These are phyloP conservation scores for Phytophthora pinifolia DNA, from an alignment of 352 stramenopile genomes.

Conservation along the genomic window DNA sequence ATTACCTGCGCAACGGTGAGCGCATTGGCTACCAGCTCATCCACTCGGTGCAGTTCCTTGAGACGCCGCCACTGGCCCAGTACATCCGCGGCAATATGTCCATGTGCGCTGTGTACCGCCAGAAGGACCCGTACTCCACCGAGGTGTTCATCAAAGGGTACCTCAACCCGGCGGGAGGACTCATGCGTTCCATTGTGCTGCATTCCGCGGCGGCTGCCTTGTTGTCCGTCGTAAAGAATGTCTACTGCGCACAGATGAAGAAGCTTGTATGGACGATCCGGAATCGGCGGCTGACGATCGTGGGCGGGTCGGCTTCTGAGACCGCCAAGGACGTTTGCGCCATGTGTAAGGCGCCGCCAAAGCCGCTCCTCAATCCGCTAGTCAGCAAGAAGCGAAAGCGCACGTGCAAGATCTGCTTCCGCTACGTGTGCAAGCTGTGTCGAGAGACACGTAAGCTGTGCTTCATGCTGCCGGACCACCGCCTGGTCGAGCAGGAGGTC, in stretches of 20 bases:
- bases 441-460: conserved; percentile 35
- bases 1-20: conserved; percentile 45
- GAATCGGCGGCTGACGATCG: conserved; percentile 22
- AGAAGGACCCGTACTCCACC: conserved; percentile 40
- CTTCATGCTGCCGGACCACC: conserved; percentile 28
- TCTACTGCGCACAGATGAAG: conserved; percentile 57
- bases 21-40: conserved; percentile 49
- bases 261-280: conserved; percentile 57
- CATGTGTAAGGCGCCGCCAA: conserved; percentile 14
- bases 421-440: conserved; percentile 40
- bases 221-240: conserved; percentile 35
- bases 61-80: conserved; percentile 32
- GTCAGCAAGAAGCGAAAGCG: conserved; percentile 19
- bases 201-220: conserved; percentile 35
- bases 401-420: conserved; percentile 39
- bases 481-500: conserved; percentile 30
- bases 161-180: conserved; percentile 29
- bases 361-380: conserved; percentile 5
- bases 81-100: conserved; percentile 53
- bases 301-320: background rate
- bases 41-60: conserved; percentile 53
- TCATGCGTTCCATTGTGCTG: conserved; percentile 40
- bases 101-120: conserved; percentile 47
- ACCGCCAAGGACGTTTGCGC: conserved; percentile 21
- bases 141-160: conserved; percentile 52